Evolutionary conservation across 768 basidiomycete genomes (phyloP), one percentile per base, ranked within the genome.

Genomic region (Boletus speciosus): DNA sequence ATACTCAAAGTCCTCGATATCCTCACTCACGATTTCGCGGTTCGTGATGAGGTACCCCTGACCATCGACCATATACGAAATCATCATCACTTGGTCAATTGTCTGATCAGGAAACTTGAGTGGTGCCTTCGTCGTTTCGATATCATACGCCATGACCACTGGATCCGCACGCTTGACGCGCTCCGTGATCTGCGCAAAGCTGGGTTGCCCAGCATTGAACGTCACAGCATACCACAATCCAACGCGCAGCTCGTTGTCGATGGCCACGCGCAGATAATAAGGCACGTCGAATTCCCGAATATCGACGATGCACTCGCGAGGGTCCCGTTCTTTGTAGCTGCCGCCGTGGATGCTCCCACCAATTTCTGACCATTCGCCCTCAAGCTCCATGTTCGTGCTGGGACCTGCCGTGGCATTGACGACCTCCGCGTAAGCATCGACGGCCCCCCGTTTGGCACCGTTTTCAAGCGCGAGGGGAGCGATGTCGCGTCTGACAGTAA

Each of bases 21-120:
- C 93, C 66, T 98, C 95, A 56, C 88, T 86, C 54, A 98, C 93
- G 47, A 98, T 98, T 60, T 99, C 97, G 40, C 97, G 81, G 64
- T 98, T 98, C 21, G 93, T 97, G 71, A 99, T 98, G 57, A 99
- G 82, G 67, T 90, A 99, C 0, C 97, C 97, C 70, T 95, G 92
- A 0, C 94, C 96, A 67, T 99, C 97, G 16, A 99, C 78, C 95
- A 99, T 98, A 73, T 98, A 99, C 41, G 97, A 99, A 59, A 99
- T 98, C 97, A 99, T 99, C 96, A 99, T 99, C 63, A 99, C 93
- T 68, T 98, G 95, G 75, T 98, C 97, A 25, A 92, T 86, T 7
- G 84, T 82, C 61, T 94, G 88, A 74, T 98, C 97, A 1, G 97
- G 96, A 67, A 98, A 98, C 72, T 98, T 98, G 63, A 98, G 83